Conservation (phyloP, 2,329 filamentous ascomycete genomes). For the Hirsutella thompsonii region DNA sequence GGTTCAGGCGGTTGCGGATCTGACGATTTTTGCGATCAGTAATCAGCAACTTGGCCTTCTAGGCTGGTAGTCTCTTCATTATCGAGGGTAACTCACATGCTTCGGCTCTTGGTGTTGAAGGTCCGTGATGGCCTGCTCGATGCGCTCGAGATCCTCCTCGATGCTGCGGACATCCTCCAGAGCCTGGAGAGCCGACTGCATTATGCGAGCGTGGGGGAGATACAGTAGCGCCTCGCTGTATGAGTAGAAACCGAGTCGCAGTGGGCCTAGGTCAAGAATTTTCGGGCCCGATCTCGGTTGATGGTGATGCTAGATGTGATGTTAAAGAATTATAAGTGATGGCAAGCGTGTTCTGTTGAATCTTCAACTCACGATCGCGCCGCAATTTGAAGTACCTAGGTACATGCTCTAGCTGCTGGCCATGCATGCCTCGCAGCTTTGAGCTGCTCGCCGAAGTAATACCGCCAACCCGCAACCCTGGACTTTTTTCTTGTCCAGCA, state of each 20-base stretch:
- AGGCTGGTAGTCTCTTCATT: neutral
- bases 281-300: too few relatives aligned
- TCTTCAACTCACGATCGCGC: too few relatives aligned
- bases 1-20: slow-evolving; percentile 78
- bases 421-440: too few relatives aligned
- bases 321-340: too few relatives aligned
- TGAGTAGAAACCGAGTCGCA: neutral
- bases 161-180: slow-evolving; percentile 88
- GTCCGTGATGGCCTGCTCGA: slow-evolving; percentile 89
- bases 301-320: too few relatives aligned
- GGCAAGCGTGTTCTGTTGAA: too few relatives aligned
- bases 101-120: slow-evolving; percentile 79
- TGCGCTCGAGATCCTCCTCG: slow-evolving; percentile 90
- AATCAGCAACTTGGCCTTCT: neutral
- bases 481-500: too few relatives aligned
- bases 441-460: too few relatives aligned
- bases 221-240: neutral
- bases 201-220: neutral
- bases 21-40: slow-evolving; percentile 5
- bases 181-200: slow-evolving; percentile 68
- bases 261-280: too few relatives aligned
- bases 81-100: slow-evolving; percentile 46
- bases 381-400: too few relatives aligned
- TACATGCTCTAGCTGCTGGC: too few relatives aligned
- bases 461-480: too few relatives aligned